A percentile compares a stretch with the other conserved stretches of the same genome.
Evolutionary conservation across 2,329 filamentous ascomycete genomes (phyloP).

Genomic region (Didymella arachidicola): DNA sequence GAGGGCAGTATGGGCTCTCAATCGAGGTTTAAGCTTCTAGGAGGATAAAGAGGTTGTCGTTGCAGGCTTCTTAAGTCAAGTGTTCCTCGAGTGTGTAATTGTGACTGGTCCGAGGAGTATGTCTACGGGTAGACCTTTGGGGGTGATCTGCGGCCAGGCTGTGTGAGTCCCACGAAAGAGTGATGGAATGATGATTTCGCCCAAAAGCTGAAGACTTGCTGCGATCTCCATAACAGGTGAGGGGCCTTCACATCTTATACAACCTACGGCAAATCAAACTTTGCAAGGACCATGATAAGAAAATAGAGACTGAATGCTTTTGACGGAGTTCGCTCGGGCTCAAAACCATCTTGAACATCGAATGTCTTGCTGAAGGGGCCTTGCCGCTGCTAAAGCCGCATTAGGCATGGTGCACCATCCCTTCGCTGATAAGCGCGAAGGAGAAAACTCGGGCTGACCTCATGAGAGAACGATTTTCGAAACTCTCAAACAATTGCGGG

Average conservation of each 20-base stretch:
- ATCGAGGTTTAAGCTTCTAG: neutral
- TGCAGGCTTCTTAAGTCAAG: neutral
- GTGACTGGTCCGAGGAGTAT: neutral
- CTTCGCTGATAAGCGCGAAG: neutral
- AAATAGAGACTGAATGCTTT: neutral
- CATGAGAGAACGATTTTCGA: slow-evolving; percentile 9
- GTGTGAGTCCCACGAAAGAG: neutral
- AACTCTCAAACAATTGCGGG: slow-evolving; percentile 9
- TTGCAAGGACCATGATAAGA: slow-evolving; percentile 12
- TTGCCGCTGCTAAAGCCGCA: neutral
- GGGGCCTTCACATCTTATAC: slow-evolving; percentile 15
- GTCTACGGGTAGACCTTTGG: neutral
- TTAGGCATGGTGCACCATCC: neutral
- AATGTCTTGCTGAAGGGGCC: slow-evolving; percentile 11
- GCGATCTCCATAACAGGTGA: slow-evolving; percentile 10
- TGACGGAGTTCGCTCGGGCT: slow-evolving; percentile 27
- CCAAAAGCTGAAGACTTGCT: slow-evolving; percentile 5
- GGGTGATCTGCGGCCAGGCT: neutral
- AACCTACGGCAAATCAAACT: slow-evolving; percentile 9
- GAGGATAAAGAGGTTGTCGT: neutral
- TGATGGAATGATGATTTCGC: slow-evolving; percentile 8
- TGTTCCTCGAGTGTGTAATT: neutral
- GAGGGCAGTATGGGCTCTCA: neutral
- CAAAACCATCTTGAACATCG: slow-evolving; percentile 9
- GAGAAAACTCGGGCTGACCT: slow-evolving; percentile 11